Evolutionary conservation across 2,329 filamentous ascomycete genomes (phyloP).

Genomic region (Aspergillus oerlinghausenensis): DNA sequence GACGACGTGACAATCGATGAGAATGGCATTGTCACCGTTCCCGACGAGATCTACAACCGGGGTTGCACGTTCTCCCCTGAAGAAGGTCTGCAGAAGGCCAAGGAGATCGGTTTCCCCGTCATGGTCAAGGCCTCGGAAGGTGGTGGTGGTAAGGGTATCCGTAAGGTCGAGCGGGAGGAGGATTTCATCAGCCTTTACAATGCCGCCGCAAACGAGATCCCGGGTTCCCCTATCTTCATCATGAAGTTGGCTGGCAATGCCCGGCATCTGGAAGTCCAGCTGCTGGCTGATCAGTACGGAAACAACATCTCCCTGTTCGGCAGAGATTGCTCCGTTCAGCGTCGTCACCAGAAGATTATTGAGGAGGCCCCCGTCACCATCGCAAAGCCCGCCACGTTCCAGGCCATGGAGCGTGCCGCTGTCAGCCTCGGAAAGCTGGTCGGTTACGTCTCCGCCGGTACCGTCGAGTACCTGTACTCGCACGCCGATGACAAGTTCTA

Average conservation of each 20-base stretch:
- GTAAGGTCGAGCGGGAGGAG: constrained; percentile 82
- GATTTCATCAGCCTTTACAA: constrained; percentile 86
- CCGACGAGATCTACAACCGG: constrained; percentile 77
- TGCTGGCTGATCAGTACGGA: constrained; percentile 97
- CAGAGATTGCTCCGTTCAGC: constrained; percentile 96
- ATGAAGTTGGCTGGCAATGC: constrained; percentile 99
- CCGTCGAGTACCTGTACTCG: constrained; percentile 98
- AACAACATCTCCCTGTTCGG: constrained; percentile 99
- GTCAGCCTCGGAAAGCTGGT: constrained; percentile 91
- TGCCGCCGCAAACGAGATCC: constrained; percentile 93
- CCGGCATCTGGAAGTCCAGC: constrained; percentile 92
- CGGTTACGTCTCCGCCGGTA: constrained; percentile 97
- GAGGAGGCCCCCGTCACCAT: constrained; percentile 98
- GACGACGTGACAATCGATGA: constrained; percentile 72
- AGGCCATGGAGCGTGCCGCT: constrained; percentile 92
- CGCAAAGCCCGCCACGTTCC: constrained; percentile 82
- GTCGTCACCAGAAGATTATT: constrained; percentile 99
- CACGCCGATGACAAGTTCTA: constrained; percentile 98
- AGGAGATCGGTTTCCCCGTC: constrained; percentile 92
- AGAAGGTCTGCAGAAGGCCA: constrained; percentile 82
- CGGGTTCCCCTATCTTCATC: constrained; percentile 98
- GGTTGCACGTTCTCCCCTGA: constrained; percentile 87
- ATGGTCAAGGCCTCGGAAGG: constrained; percentile 99
- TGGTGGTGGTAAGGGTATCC: constrained; percentile 98
- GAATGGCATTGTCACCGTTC: constrained; percentile 85